phyloP scores from a whole-genome alignment of 73 alveolate species.

The Paramecium tetraurelia region DNA sequence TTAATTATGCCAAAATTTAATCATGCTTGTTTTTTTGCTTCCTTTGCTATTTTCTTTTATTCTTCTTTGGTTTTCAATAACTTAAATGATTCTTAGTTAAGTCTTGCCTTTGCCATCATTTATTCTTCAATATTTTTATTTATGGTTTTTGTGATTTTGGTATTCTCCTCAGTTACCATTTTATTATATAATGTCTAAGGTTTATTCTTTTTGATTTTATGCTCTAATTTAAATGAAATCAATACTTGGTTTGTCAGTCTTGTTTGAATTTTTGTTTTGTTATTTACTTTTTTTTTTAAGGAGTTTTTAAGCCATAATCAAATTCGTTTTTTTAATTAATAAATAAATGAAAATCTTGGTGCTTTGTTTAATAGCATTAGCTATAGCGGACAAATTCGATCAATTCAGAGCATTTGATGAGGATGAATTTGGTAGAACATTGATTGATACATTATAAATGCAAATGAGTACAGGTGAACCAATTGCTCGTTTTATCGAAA shows the following conservation, averaged over 20 bases:
- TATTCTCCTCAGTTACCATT: background rate
- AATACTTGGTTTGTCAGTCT: background rate
- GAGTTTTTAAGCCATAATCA: conserved; percentile 2
- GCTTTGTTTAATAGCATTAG: background rate
- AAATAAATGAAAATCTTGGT: background rate
- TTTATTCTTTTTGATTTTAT: background rate
- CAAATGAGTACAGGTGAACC: conserved; percentile 46
- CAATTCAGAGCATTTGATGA: conserved; percentile 25
- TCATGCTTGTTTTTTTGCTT: background rate
- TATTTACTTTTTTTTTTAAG: background rate
- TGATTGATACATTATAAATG: conserved; percentile 39
- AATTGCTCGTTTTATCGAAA: conserved; percentile 10
- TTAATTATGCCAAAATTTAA: background rate
- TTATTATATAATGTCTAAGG: background rate
- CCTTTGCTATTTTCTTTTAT: background rate
- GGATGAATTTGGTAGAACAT: conserved; percentile 53
- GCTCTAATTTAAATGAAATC: background rate
- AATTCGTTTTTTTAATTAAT: conserved; percentile 20
- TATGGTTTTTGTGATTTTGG: conserved; percentile 2
- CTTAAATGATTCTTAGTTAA: background rate
- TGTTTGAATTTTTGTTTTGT: background rate
- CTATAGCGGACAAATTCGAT: background rate
- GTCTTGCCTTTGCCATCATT: background rate
- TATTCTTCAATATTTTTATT: background rate
- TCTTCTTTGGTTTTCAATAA: conserved; percentile 1